A percentile compares a stretch with the other conserved stretches of the same genome.
Conservation (phyloP, 2,329 filamentous ascomycete genomes). For the Geosmithia putterillii region DNA sequence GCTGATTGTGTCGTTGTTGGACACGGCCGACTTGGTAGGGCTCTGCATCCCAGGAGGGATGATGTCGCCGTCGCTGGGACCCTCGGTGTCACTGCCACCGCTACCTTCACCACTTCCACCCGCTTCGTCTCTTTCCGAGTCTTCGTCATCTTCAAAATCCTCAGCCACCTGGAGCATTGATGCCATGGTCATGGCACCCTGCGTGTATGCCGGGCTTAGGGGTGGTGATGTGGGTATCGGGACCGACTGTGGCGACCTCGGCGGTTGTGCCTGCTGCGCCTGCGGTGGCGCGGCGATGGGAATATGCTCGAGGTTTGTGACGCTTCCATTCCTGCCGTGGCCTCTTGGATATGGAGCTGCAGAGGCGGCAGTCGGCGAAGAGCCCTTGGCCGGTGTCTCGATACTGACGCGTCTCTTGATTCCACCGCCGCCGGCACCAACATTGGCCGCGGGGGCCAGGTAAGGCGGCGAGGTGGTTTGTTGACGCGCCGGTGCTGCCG, state of each 20-base stretch:
- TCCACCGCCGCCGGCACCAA: constrained; percentile 14
- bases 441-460: constrained; percentile 15
- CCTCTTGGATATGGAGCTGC: constrained; percentile 11
- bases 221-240: constrained; percentile 21
- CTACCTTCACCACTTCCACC: no score
- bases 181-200: constrained; percentile 34
- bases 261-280: constrained; percentile 9
- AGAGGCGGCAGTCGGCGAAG: no score
- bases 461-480: constrained; percentile 22
- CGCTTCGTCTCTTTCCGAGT: constrained; percentile 3
- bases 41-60: constrained; percentile 31
- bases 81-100: no score
- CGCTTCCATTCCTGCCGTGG: constrained; percentile 28
- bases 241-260: neutral
- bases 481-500: constrained; percentile 7
- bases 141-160: constrained; percentile 25
- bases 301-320: constrained; percentile 21
- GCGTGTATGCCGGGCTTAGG: constrained; percentile 14
- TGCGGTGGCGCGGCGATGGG: constrained; percentile 9
- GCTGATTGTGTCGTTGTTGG: constrained; percentile 48
- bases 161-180: constrained; percentile 45
- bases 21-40: constrained; percentile 42
- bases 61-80: constrained; percentile 10
- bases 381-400: constrained; percentile 21
- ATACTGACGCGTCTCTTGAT: constrained; percentile 28